phyloP scores from a whole-genome alignment of 1,139 yeast species.

The Geotrichum carabidarum region DNA sequence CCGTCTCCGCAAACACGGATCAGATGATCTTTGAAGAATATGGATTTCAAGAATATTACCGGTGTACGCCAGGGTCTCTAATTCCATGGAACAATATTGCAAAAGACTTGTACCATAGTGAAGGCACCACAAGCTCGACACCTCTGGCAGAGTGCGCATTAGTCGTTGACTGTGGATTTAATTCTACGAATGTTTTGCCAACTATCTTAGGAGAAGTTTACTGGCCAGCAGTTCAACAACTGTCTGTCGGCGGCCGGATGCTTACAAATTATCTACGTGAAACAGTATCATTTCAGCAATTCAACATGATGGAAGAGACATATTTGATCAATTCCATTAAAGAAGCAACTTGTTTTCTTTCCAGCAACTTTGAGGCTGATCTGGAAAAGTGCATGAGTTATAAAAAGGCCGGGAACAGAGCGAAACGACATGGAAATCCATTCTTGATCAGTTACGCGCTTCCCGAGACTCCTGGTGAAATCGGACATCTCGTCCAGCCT shows the following conservation, averaged over 20 bases:
- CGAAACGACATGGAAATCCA: constrained; percentile 10
- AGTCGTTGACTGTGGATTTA: constrained; percentile 84
- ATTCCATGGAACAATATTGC: constrained; percentile 56
- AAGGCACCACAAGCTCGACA: constrained; percentile 14
- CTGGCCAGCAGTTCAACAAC: constrained; percentile 70
- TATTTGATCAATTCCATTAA: constrained; percentile 78
- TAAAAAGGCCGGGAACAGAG: constrained; percentile 6
- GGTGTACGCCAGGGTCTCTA: constrained; percentile 61
- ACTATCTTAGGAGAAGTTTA: constrained; percentile 72
- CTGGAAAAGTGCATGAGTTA: constrained; percentile 38
- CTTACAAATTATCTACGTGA: constrained; percentile 80
- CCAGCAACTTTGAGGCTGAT: constrained; percentile 58
- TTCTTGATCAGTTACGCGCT: constrained; percentile 16
- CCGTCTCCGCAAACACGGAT: constrained; percentile 77
- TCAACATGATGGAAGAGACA: constrained; percentile 90
- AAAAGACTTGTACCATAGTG: constrained; percentile 7
- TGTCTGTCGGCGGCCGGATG: constrained; percentile 80
- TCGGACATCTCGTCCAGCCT: constrained; percentile 15
- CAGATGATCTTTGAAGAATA: constrained; percentile 93
- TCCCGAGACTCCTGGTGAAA: constrained; percentile 20
- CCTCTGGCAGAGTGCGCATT: constrained; percentile 58
- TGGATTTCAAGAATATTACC: constrained; percentile 62
- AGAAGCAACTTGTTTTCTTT: constrained; percentile 71
- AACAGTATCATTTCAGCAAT: constrained; percentile 81
- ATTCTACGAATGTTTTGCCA: constrained; percentile 84